Evolutionary conservation across 148 eudicot genomes (phyloP).

Genomic region (Oxyria digyna): DNA sequence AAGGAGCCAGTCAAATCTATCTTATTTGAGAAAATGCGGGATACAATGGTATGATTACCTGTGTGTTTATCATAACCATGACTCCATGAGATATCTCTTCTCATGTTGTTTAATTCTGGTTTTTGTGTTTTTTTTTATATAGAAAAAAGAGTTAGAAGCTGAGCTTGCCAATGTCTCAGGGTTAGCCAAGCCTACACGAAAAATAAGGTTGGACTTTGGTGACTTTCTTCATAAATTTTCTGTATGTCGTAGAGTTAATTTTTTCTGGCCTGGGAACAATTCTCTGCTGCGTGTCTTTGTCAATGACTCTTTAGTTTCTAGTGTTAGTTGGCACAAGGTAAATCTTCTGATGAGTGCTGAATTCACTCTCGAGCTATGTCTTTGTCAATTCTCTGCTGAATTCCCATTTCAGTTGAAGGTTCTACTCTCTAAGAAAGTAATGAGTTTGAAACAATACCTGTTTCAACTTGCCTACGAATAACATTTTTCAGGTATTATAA

Average conservation of each 20-base stretch:
- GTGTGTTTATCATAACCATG: not conserved
- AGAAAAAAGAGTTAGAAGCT: slow-evolving; percentile 99
- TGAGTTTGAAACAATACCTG: not conserved
- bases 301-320: not conserved
- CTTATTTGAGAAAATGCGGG: slow-evolving; percentile 95
- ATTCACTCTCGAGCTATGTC: too few species aligned
- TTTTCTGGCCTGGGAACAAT: not conserved
- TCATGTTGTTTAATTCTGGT: not conserved
- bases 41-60: slow-evolving; percentile 67
- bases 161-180: slow-evolving; percentile 89
- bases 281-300: not conserved
- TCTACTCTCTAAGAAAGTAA: not conserved
- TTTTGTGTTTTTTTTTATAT: too few species aligned
- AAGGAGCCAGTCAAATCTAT: slow-evolving; percentile 95
- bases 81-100: not conserved
- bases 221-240: not conserved
- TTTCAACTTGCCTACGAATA: not conserved
- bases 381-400: too few species aligned
- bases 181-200: slow-evolving; percentile 76
- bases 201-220: slow-evolving; percentile 50
- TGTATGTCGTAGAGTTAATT: not conserved
- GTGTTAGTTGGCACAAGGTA: not conserved
- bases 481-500: not conserved
- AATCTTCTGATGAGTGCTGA: not conserved
- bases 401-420: too few species aligned